Evolutionary conservation across 371 early-diverging fungal species (phyloP).

Genomic region (Zychaea mexicana): DNA sequence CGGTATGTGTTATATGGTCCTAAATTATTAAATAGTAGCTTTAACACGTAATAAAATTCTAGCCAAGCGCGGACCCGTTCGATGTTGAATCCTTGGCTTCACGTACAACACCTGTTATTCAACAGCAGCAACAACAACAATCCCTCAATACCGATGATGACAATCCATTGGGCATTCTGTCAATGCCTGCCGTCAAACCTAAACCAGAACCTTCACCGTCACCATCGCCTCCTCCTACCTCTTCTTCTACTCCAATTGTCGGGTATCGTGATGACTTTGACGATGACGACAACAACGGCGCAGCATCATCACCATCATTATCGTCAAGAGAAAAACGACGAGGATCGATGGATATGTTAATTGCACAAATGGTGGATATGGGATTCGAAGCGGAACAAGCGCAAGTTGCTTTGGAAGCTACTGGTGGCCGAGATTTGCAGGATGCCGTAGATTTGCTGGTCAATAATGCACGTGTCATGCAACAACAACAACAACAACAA

Average conservation of each 20-base stretch:
- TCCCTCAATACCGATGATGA: constrained; percentile 25
- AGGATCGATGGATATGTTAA: constrained; percentile 30
- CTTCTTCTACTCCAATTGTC: neutral
- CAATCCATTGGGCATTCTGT: constrained; percentile 48
- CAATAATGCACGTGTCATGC: constrained; percentile 55
- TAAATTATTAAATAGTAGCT: neutral
- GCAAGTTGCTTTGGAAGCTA: constrained; percentile 64
- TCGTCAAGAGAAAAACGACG: neutral
- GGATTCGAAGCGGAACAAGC: constrained; percentile 74
- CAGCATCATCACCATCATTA: neutral
- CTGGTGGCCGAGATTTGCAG: constrained; percentile 59
- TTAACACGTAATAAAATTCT: constrained; percentile 4
- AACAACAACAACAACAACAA: constrained; percentile 1
- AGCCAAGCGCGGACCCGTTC: constrained; percentile 38
- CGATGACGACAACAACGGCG: neutral
- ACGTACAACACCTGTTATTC: constrained; percentile 9
- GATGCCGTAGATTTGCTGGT: constrained; percentile 67
- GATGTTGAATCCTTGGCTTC: constrained; percentile 30
- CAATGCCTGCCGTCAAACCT: constrained; percentile 23
- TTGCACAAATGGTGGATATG: constrained; percentile 76
- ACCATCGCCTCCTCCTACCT: constrained; percentile 8
- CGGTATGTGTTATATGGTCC: constrained; percentile 1
- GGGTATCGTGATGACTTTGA: neutral
- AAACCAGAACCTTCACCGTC: constrained; percentile 13
- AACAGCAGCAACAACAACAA: constrained; percentile 9